Evolutionary conservation across 2,329 filamentous ascomycete species (phyloP), one percentile per base, ranked within the genome.

Genomic region (Apiospora pterosperma): DNA sequence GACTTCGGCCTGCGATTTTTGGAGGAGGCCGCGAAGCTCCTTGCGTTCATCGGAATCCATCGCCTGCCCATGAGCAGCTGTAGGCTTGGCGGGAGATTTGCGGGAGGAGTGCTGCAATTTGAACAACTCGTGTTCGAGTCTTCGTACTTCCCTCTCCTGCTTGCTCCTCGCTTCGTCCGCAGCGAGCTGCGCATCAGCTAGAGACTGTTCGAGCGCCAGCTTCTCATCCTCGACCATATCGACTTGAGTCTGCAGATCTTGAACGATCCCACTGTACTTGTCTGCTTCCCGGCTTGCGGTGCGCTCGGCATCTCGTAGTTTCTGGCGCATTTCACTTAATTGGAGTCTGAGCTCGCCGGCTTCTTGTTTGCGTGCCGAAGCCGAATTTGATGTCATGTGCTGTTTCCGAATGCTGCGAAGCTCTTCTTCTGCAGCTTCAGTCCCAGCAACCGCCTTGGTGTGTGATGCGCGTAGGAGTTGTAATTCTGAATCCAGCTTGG

Each of bases 141-240:
- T 72, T 0, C 63, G 63, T 5, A 67, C 63, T 34, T 81, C 81
- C 72, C 80, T 82, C 58, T 85, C 82, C 11, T 86, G 77, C 71
- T 84, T 84, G 64, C 78, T 78, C 70, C 81, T 79, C 0, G 80
- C 79, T 63, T 83, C 81, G n/a, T 83, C 82, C 12, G 82, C 81
- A 31, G 84, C 81, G 42, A 79, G 79, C 63, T 85, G 81, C 0
- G 84, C 83, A 62, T 85, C 82, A 25, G 85, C 82, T 4, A 91
- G 80, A 5, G 88, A 82, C 63, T 86, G 82, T 72, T 89, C 86
- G 5, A 88, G 78, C 7, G 82, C 67, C 16, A 85, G 74, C 66
- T 86, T 88, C 66, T 87, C 82, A 65, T 89, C 86, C 64, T 88
- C 84, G 6, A 85, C 82, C 65, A 93, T 88, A 68, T 91, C 88